phyloP scores from a whole-genome alignment of 768 basidiomycete species.

The Naganishia friedmannii region DNA sequence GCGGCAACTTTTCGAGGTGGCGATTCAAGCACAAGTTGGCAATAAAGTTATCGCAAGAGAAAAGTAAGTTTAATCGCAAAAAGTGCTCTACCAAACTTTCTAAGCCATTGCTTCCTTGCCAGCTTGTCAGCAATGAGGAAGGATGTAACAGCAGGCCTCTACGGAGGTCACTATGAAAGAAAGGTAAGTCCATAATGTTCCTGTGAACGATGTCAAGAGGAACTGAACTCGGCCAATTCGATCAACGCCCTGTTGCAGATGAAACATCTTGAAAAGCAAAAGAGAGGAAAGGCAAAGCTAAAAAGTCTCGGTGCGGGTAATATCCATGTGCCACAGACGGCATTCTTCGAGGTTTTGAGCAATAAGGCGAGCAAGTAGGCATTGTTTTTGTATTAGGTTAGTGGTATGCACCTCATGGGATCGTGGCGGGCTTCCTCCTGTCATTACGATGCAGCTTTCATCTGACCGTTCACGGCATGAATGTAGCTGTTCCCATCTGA shows the following conservation, averaged over 20 bases:
- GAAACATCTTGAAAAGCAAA: conserved; percentile 64
- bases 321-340: conserved; percentile 83
- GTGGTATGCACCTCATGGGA: too few species aligned
- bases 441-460: too few species aligned
- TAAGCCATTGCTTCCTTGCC: background rate
- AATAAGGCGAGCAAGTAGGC: conserved; percentile 31
- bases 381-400: background rate
- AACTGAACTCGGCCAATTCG: background rate
- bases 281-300: conserved; percentile 84
- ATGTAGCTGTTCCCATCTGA: too few species aligned
- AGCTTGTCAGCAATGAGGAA: conserved; percentile 64
- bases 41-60: conserved; percentile 84
- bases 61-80: conserved; percentile 53
- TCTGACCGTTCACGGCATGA: too few species aligned
- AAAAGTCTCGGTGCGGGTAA: conserved; percentile 70
- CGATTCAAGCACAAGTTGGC: conserved; percentile 90
- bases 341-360: conserved; percentile 81
- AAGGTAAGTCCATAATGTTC: conserved; percentile 62
- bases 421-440: too few species aligned
- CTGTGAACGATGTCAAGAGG: background rate
- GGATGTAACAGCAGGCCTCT: conserved; percentile 87
- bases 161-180: conserved; percentile 92
- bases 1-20: conserved; percentile 85
- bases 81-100: background rate
- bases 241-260: conserved; percentile 34